These are phyloP conservation scores for Inonotus hispidus DNA, from an alignment of 1,284 basidiomycete genomes.

Conservation along the genomic window DNA sequence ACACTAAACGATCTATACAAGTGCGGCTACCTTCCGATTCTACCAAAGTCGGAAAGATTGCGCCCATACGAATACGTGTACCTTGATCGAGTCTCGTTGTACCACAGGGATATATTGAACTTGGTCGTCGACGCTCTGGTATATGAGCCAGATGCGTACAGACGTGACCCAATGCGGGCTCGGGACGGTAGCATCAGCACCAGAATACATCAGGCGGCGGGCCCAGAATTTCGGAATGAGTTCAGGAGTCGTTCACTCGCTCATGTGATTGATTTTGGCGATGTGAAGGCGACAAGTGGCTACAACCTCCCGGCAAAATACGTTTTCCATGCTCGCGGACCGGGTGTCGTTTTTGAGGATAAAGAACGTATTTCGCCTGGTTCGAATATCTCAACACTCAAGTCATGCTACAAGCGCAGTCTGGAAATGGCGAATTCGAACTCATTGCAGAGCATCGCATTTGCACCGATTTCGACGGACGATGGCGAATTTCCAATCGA, in stretches of 20 bases:
- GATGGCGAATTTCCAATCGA: conserved; percentile 72
- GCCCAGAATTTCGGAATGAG: neutral
- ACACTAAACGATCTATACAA: neutral
- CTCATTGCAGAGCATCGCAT: conserved; percentile 26
- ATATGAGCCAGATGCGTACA: conserved; percentile 77
- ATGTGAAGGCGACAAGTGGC: neutral
- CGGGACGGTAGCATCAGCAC: neutral
- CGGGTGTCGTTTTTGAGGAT: conserved; percentile 43
- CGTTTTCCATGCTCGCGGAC: neutral
- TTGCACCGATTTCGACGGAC: conserved; percentile 76
- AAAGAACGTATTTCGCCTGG: conserved; percentile 48
- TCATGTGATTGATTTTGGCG: neutral
- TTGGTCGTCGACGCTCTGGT: conserved; percentile 75
- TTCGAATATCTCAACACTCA: conserved; percentile 34
- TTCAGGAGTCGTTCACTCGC: too few relatives aligned
- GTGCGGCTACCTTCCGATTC: neutral
- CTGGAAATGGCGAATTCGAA: conserved; percentile 30
- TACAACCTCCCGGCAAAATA: neutral
- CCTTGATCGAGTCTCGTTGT: neutral
- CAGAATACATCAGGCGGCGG: neutral
- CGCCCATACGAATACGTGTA: neutral
- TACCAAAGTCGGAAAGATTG: neutral
- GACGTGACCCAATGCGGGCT: conserved; percentile 42
- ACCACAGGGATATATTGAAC: conserved; percentile 69
- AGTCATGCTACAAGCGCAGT: conserved; percentile 67